Evolutionary conservation across 306 rosid species (phyloP), one percentile per base, ranked within the genome.

Genomic region (Vigna angularis): DNA sequence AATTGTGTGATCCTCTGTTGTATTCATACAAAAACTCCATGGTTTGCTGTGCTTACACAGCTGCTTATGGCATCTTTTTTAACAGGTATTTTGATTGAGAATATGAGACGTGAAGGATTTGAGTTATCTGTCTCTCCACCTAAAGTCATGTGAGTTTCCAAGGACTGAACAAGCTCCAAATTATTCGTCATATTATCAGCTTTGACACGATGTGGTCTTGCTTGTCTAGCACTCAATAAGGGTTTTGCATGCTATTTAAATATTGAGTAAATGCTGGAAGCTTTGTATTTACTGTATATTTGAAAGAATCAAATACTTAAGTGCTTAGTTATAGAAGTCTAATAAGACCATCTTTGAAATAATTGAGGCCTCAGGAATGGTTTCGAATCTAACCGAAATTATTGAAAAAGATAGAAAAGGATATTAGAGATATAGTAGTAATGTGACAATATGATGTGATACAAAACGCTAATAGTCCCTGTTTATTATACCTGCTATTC

Each of bases 91-190:
- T 87, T 95, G 42, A 95, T 95, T 61, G 98, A 95, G 91, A 95
- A 95, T 82, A 95, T 95, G 99, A 88, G 99, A 79, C 99, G 98
- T 42, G 99, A 95, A 81, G 99, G 98, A 77, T 95, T 95, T 32
- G 99, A 95, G 83, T 79, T 93, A 67, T 95, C 99, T 32, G 91
- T 95, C 45, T 95, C 99, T 58, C 99, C 99, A 9, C 99, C 98
- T 56, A 95, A 87, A 91, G 99, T 95, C 82, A 93, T 95, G 99
- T 95, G 89, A 91, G 96, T 91, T 83, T 75, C 56, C 10, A 34
- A 65, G 75, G 66, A 64, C 77, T 74, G 70, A 66, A 40, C 24
- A 36, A 28, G 71, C 53, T 72, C 45, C 58, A 40, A 56, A 66
- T 22, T 45, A 70, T 73, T 36, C 47, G 14, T 66, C n/a, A 68